Evolutionary conservation across 2,329 filamentous ascomycete genomes (phyloP).

Genomic region (Xylariaceae sp.): DNA sequence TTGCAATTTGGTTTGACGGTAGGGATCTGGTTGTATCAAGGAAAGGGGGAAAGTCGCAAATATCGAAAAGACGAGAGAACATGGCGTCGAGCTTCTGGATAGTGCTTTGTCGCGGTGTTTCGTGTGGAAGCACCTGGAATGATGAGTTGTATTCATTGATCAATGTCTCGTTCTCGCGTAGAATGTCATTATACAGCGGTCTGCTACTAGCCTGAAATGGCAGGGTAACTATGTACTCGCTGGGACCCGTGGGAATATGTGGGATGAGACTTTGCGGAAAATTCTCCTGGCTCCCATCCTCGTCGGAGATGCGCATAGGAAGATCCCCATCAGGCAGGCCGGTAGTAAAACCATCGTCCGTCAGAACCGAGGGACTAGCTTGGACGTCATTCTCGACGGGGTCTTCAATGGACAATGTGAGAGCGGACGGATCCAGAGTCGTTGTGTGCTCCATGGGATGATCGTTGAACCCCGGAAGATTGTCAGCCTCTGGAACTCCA

Average conservation of each 20-base stretch:
- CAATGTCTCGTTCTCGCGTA: slow-evolving; percentile 44
- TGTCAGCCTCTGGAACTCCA: slow-evolving; percentile 5
- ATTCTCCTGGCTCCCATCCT: slow-evolving; percentile 17
- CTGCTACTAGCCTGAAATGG: slow-evolving; percentile 54
- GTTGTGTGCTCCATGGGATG: slow-evolving; percentile 25
- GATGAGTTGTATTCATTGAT: slow-evolving; percentile 42
- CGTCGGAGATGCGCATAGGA: slow-evolving; percentile 5
- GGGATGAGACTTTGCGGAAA: slow-evolving; percentile 26
- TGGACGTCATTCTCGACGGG: slow-evolving; percentile 29
- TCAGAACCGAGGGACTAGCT: slow-evolving; percentile 26
- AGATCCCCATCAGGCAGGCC: slow-evolving; percentile 11
- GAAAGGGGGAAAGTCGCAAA: slow-evolving; percentile 58
- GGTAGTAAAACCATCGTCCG: slow-evolving; percentile 22
- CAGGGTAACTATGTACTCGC: slow-evolving; percentile 54
- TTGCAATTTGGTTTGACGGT: slow-evolving; percentile 43
- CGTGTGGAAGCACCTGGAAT: slow-evolving; percentile 40
- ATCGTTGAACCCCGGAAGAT: slow-evolving; percentile 15
- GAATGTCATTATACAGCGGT: slow-evolving; percentile 49
- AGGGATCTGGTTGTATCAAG: slow-evolving; percentile 45
- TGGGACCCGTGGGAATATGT: slow-evolving; percentile 28
- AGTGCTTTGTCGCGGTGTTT: slow-evolving; percentile 39
- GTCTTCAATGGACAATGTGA: slow-evolving; percentile 32
- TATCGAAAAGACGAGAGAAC: slow-evolving; percentile 48
- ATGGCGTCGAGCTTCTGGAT: slow-evolving; percentile 49
- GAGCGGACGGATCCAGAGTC: slow-evolving; percentile 30